Conservation (phyloP, 139 green algal genomes). For the Haematococcus lacustris region DNA sequence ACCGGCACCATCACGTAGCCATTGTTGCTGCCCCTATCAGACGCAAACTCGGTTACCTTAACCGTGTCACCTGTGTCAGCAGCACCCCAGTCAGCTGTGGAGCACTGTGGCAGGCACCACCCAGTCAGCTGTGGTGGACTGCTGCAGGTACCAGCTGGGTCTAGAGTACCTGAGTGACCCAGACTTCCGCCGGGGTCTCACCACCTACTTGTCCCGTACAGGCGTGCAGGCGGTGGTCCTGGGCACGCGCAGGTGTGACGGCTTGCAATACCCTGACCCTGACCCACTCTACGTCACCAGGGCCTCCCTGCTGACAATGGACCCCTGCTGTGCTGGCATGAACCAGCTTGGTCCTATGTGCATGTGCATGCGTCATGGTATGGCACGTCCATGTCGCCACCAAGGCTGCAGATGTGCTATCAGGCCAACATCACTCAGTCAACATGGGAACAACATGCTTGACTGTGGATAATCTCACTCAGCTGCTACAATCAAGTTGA, state of each 20-base stretch:
- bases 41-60: not conserved
- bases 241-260: conserved; percentile 70
- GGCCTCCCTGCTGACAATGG: too few relatives aligned
- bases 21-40: not conserved
- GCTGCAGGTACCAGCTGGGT: conserved; percentile 45
- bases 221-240: conserved; percentile 66
- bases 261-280: too few relatives aligned
- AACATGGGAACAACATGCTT: too few relatives aligned
- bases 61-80: not conserved
- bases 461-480: too few relatives aligned
- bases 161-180: conserved; percentile 47
- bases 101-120: not conserved
- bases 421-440: too few relatives aligned
- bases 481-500: too few relatives aligned
- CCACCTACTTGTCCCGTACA: conserved; percentile 35
- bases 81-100: not conserved
- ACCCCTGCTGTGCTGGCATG: too few relatives aligned
- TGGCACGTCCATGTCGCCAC: too few relatives aligned
- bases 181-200: conserved; percentile 71
- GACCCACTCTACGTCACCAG: too few relatives aligned
- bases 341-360: too few relatives aligned
- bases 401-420: too few relatives aligned
- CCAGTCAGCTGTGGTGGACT: not conserved
- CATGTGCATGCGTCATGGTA: too few relatives aligned
- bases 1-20: not conserved